phyloP scores from a whole-genome alignment of 2,329 filamentous ascomycete species.

The Lachnellula occidentalis region DNA sequence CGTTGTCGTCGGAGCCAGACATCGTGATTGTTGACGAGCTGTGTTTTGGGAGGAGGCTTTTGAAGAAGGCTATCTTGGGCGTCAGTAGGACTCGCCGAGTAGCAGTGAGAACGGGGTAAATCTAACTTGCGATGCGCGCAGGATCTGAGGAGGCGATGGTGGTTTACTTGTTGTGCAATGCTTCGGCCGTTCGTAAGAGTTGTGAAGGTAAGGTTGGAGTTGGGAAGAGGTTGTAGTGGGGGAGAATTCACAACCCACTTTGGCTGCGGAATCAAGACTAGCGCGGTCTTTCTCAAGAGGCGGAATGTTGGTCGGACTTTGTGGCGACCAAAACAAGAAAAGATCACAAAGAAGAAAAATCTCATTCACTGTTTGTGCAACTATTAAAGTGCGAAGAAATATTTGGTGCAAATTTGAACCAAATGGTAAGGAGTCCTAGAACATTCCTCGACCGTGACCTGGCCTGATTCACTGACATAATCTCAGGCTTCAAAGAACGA shows the following conservation, averaged over 20 bases:
- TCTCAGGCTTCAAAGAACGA: constrained; percentile 57
- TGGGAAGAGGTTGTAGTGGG: constrained; percentile 4
- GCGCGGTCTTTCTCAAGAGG: too few species aligned
- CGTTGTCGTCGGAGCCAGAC: constrained; percentile 39
- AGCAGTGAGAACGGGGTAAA: neutral
- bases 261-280: too few species aligned
- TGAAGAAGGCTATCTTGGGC: constrained; percentile 16
- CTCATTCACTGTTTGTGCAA: neutral
- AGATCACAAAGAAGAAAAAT: neutral
- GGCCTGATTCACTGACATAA: neutral
- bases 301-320: too few species aligned
- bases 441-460: neutral
- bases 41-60: neutral
- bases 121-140: constrained; percentile 3
- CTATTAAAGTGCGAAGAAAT: neutral
- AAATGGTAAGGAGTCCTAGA: neutral
- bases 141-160: neutral
- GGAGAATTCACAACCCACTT: neutral
- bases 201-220: neutral
- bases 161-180: neutral
- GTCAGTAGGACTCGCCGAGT: constrained; percentile 2
- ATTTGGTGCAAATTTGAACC: neutral
- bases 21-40: constrained; percentile 16
- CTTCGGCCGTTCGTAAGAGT: neutral
- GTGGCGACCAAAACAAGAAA: neutral